Conservation (phyloP, 257 asterid genomes). For the Striga asiatica region DNA sequence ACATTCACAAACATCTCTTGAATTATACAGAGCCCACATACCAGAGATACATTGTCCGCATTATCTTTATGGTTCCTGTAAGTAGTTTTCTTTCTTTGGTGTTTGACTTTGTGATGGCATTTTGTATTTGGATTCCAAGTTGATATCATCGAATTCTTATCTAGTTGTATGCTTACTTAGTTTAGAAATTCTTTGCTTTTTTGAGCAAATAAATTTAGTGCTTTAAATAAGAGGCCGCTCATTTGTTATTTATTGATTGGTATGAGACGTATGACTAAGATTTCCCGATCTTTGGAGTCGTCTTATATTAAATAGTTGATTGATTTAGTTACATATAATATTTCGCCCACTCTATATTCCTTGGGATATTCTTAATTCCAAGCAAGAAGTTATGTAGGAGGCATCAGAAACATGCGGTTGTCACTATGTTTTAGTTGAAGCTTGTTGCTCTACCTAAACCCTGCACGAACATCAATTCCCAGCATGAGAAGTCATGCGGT, state of each 20-base stretch:
- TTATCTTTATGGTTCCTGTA: conserved; percentile 97
- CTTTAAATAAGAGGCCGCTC: not conserved
- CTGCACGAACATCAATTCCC: not conserved
- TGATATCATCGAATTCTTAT: not conserved
- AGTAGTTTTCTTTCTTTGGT: conserved; percentile 24
- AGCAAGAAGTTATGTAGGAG: too few relatives aligned
- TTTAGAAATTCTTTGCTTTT: not conserved
- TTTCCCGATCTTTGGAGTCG: not conserved
- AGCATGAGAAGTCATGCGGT: not conserved
- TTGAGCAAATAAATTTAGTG: not conserved
- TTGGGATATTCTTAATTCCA: too few relatives aligned
- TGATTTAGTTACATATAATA: too few relatives aligned
- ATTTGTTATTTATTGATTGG: not conserved
- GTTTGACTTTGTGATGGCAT: not conserved
- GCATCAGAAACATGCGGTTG: not conserved
- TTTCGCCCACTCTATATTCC: too few relatives aligned
- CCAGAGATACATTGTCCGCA: conserved; percentile 95
- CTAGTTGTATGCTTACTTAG: not conserved
- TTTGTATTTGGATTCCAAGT: not conserved
- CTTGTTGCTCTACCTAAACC: not conserved
- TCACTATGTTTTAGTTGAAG: not conserved
- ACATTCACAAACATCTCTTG: conserved; percentile 80
- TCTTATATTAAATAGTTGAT: not conserved
- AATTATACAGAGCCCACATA: conserved; percentile 92
- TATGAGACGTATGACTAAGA: not conserved